These are phyloP conservation scores for Apostasia ramifera DNA, from an alignment of 106 monocot genomes.

Conservation along the genomic window DNA sequence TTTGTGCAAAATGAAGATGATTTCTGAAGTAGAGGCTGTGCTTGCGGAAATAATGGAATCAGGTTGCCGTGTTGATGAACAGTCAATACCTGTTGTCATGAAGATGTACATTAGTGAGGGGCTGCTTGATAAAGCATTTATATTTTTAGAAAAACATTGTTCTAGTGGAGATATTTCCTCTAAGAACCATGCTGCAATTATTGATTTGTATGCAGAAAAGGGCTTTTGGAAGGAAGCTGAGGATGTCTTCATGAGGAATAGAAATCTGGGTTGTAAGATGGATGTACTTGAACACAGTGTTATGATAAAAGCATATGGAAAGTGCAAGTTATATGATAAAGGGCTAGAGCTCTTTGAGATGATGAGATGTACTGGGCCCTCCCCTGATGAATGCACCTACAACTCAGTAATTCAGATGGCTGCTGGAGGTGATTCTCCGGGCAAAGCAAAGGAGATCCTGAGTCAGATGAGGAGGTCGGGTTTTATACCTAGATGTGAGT, in stretches of 20 bases:
- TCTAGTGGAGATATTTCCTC: slow-evolving; percentile 40
- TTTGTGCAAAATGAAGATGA: slow-evolving; percentile 53
- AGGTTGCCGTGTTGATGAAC: slow-evolving; percentile 40
- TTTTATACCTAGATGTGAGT: slow-evolving; percentile 57
- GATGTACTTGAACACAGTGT: slow-evolving; percentile 70
- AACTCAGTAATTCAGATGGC: slow-evolving; percentile 86
- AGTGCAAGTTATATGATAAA: slow-evolving; percentile 60
- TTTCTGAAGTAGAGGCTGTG: slow-evolving; percentile 48
- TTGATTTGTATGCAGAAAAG: slow-evolving; percentile 74
- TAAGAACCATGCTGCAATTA: slow-evolving; percentile 61
- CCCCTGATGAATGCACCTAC: slow-evolving; percentile 80
- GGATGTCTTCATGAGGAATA: slow-evolving; percentile 35
- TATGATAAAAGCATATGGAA: slow-evolving; percentile 84
- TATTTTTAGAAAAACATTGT: slow-evolving; percentile 57
- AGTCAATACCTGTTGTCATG: slow-evolving; percentile 54
- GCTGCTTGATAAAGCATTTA: slow-evolving; percentile 39
- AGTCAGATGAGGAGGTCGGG: slow-evolving; percentile 42
- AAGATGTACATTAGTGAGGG: slow-evolving; percentile 68
- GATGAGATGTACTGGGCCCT: slow-evolving; percentile 50
- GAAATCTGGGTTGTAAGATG: slow-evolving; percentile 19
- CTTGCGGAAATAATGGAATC: slow-evolving; percentile 33
- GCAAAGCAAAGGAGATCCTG: slow-evolving; percentile 45
- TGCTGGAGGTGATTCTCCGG: slow-evolving; percentile 37
- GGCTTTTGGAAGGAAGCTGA: slow-evolving; percentile 77
- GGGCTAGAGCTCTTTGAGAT: slow-evolving; percentile 52